A percentile compares a stretch with the other conserved stretches of the same genome.
These are phyloP conservation scores for Tricholoma matsutake DNA, from an alignment of 768 basidiomycete genomes.

Conservation along the genomic window DNA sequence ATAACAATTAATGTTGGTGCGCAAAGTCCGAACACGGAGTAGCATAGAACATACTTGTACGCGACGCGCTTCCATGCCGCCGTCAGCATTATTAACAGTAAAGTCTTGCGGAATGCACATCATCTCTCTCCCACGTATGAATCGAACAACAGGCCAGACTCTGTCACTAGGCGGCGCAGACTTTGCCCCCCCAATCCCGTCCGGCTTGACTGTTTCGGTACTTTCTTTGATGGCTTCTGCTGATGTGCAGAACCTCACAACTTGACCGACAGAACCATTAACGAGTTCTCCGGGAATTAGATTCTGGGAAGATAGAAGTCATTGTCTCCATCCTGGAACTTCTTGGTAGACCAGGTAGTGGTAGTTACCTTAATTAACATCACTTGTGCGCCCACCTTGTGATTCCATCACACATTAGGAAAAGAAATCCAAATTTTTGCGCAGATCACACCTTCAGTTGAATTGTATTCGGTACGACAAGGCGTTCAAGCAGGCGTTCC, in stretches of 20 bases:
- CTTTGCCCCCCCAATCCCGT: slow-evolving; percentile 15
- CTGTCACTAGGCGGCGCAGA: slow-evolving; percentile 9
- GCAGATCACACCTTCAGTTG: slow-evolving; percentile 44
- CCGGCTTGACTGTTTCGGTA: slow-evolving; percentile 37
- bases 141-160: slow-evolving; percentile 60
- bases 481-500: slow-evolving; percentile 48
- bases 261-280: slow-evolving; percentile 66
- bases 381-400: slow-evolving; percentile 77
- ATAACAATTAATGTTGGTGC: background rate
- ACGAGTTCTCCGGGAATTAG: slow-evolving; percentile 64
- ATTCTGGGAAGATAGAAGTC: slow-evolving; percentile 44
- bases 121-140: slow-evolving; percentile 44
- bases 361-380: slow-evolving; percentile 69
- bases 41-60: slow-evolving; percentile 41
- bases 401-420: background rate
- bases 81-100: slow-evolving; percentile 58
- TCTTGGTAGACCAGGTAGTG: background rate
- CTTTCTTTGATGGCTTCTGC: slow-evolving; percentile 38
- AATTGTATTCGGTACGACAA: slow-evolving; percentile 51
- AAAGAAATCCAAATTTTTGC: background rate
- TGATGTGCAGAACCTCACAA: slow-evolving; percentile 44
- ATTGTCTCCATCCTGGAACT: background rate
- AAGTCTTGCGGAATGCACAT: slow-evolving; percentile 58
- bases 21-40: background rate
- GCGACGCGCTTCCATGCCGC: slow-evolving; percentile 55